Conservation (phyloP, 164 flowering plant genomes). For the Stephania japonica region DNA sequence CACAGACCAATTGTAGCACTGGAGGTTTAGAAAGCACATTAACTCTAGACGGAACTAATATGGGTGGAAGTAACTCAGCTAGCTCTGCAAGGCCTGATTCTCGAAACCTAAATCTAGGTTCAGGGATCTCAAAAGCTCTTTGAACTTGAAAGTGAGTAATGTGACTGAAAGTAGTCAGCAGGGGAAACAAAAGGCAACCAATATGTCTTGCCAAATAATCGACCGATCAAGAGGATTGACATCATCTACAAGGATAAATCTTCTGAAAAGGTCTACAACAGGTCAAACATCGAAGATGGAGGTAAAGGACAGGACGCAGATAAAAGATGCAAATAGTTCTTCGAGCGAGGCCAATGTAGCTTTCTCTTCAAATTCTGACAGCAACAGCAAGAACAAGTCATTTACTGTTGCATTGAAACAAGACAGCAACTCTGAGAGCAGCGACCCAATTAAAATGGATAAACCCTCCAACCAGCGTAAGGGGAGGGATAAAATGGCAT, state of each 20-base stretch:
- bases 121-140: constrained; percentile 14
- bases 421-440: constrained; percentile 28
- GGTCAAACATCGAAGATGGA: constrained; percentile 52
- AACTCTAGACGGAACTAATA: constrained; percentile 16
- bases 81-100: constrained; percentile 16
- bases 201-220: constrained; percentile 25
- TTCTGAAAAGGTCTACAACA: constrained; percentile 44
- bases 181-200: constrained; percentile 18
- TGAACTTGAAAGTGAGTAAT: constrained; percentile 8
- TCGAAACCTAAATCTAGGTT: constrained; percentile 9
- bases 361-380: constrained; percentile 32
- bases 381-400: constrained; percentile 13
- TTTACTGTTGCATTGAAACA: constrained; percentile 6
- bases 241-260: constrained; percentile 35
- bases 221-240: constrained; percentile 32
- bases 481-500: constrained; percentile 13
- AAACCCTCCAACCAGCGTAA: constrained; percentile 15
- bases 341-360: constrained; percentile 56
- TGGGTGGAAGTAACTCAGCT: constrained; percentile 22
- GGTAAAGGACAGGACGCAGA: constrained; percentile 23
- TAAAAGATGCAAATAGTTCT: constrained; percentile 36
- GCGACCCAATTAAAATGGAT: constrained; percentile 18
- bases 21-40: constrained; percentile 13
- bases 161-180: constrained; percentile 27
- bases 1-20: background rate